A percentile compares a stretch with the other conserved stretches of the same genome.
Conservation (phyloP, 805 yeast genomes). For the Saturnispora halmiae region DNA sequence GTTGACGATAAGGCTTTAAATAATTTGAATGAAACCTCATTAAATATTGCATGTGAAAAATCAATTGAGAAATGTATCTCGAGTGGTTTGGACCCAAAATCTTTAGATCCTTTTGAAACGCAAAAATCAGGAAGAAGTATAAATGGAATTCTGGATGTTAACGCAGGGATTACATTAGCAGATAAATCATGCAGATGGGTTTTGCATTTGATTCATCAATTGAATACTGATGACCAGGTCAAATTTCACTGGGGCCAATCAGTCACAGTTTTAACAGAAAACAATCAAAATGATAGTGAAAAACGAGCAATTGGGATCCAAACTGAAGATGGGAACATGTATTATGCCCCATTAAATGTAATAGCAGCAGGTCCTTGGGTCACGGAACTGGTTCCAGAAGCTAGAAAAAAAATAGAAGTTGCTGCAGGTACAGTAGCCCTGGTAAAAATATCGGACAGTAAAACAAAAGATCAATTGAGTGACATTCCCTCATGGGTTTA, state of each 20-base stretch:
- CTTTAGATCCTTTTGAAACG: conserved; percentile 16
- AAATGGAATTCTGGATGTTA: conserved; percentile 22
- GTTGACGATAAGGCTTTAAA: conserved; percentile 10
- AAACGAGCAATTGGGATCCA: conserved; percentile 22
- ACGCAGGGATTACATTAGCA: conserved; percentile 27
- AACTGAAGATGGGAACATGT: conserved; percentile 20
- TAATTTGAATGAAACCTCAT: conserved; percentile 12
- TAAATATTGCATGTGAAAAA: conserved; percentile 13
- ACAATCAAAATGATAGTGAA: conserved; percentile 13
- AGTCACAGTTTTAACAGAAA: conserved; percentile 13
- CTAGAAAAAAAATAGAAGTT: conserved; percentile 23
- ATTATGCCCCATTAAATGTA: conserved; percentile 19
- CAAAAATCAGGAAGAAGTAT: conserved; percentile 10
- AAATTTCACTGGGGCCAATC: conserved; percentile 18
- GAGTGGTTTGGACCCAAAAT: conserved; percentile 11
- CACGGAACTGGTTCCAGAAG: conserved; percentile 24
- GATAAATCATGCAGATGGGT: conserved; percentile 29
- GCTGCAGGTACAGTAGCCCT: conserved; percentile 27
- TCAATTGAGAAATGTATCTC: not conserved
- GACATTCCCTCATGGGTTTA: conserved; percentile 26
- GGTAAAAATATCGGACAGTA: conserved; percentile 18
- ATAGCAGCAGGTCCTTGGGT: conserved; percentile 27
- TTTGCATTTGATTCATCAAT: conserved; percentile 13
- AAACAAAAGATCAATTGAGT: conserved; percentile 16
- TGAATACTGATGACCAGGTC: conserved; percentile 18